Evolutionary conservation across 495 filamentous ascomycete species (phyloP), one percentile per base, ranked within the genome.

Genomic region (Penicillium macrosclerotiorum): DNA sequence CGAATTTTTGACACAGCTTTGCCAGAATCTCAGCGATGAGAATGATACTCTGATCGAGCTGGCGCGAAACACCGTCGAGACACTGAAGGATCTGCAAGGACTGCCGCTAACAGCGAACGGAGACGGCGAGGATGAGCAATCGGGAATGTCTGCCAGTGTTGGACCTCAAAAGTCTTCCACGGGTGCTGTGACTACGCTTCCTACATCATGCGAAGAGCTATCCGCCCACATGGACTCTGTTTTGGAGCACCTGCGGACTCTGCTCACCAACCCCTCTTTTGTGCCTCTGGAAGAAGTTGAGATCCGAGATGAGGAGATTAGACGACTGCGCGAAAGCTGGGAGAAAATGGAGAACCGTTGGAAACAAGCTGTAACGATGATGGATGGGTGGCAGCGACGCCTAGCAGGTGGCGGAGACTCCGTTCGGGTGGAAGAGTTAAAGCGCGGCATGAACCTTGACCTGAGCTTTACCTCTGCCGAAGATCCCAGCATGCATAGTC

Each of bases 231-330:
- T 95, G 65, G 83, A 89, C 19, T 64, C 64, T 3, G 82, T 92
- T 1, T 73, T 97, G 45, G 81, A 86, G 38, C 88, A 93, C 51
- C 73, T 97, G 36, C 79, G 84, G 49, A 87, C 76, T 3, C 74
- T 98, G 26, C 73, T 98, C 20, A 95, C 91, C 8, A 96, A 96
- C 51, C 93, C 93, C 4, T 92, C 88, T 7, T 98, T 97, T 64
- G 93, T 96, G 23, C 88, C 93, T 0, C 76, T 98, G n/a, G 94
- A 97, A 59, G 85, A 96, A 63, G 88, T 96, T 5, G 88, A 90
- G 47, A 71, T 91, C 13, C 80, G 92, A 22, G 92, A 98, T 47
- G 86, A 94, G 32, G 91, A 95, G 56, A 96, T 98, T 46, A 73
- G 77, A 16, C 72, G 86, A 48, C 69, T 97, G 9, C 82, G 86